These are phyloP conservation scores for Wallacemonas rigidus DNA, from an alignment of 208 protist species.

Conservation along the genomic window DNA sequence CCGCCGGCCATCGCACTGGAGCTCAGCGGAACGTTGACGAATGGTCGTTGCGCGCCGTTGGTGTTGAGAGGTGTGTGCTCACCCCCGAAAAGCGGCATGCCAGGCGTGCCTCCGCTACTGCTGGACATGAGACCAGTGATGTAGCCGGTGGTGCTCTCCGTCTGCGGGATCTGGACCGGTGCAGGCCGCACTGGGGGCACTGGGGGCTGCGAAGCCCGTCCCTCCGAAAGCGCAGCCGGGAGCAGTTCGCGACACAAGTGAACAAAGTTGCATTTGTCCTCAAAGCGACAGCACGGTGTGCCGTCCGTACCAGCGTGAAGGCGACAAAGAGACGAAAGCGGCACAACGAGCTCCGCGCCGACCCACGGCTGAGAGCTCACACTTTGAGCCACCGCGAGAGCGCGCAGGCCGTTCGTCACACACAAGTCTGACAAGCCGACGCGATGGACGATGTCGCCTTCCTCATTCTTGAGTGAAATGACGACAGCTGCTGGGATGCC, in stretches of 20 bases:
- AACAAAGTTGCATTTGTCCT: conserved; percentile 81
- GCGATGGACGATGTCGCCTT: conserved; percentile 28
- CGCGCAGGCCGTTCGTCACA: conserved; percentile 63
- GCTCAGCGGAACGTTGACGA: conserved; percentile 41
- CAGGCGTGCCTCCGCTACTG: conserved; percentile 11
- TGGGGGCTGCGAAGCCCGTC: neutral
- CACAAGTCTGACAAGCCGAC: conserved; percentile 32
- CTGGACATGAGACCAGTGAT: neutral
- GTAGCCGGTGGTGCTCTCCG: neutral
- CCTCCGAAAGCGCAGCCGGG: neutral
- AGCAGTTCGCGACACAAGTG: conserved; percentile 71
- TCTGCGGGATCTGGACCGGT: conserved; percentile 3
- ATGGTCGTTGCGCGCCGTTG: conserved; percentile 16
- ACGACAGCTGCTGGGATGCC: conserved; percentile 21
- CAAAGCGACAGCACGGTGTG: conserved; percentile 75
- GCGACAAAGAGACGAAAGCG: conserved; percentile 64
- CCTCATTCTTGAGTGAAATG: conserved; percentile 34
- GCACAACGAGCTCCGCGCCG: conserved; percentile 45
- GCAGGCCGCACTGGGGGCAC: neutral
- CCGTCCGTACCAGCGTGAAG: conserved; percentile 53
- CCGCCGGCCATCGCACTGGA: conserved; percentile 31
- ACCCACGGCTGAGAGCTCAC: conserved; percentile 6
- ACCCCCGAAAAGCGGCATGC: conserved; percentile 1
- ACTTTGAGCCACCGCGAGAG: conserved; percentile 37
- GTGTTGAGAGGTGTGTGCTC: conserved; percentile 5